Evolutionary conservation across 176 grass and related monocot species (phyloP).

Genomic region (Oryza brachyantha): DNA sequence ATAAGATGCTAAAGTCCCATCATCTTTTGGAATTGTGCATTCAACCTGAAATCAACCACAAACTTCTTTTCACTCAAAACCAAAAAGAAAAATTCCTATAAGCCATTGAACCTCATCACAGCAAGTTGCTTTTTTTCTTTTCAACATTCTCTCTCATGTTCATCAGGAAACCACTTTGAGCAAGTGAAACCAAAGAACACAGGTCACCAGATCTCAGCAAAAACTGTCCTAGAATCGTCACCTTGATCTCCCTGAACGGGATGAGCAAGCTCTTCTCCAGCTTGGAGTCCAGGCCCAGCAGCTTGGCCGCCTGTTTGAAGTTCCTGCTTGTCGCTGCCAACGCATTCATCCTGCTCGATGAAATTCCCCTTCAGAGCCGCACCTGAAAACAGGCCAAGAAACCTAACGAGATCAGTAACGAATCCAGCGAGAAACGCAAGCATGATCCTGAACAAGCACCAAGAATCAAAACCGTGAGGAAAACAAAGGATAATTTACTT

Average conservation of each 20-base stretch:
- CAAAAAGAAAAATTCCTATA: not conserved
- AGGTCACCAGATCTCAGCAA: not conserved
- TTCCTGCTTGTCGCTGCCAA: slow-evolving; percentile 76
- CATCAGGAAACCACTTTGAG: not conserved
- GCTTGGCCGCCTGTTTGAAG: slow-evolving; percentile 77
- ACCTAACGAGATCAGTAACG: not conserved
- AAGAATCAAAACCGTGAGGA: slow-evolving; percentile 4
- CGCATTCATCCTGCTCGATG: slow-evolving; percentile 63
- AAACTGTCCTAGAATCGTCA: not conserved
- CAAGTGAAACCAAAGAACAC: not conserved
- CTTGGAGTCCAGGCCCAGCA: slow-evolving; percentile 78
- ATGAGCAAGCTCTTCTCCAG: slow-evolving; percentile 82
- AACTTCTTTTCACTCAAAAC: slow-evolving; percentile 16
- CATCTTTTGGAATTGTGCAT: slow-evolving; percentile 85
- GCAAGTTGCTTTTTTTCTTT: not conserved
- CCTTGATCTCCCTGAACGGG: slow-evolving; percentile 92
- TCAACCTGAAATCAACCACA: slow-evolving; percentile 74
- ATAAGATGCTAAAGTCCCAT: slow-evolving; percentile 80
- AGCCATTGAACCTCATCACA: not conserved
- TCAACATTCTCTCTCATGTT: not conserved
- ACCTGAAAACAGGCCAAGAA: slow-evolving; percentile 24
- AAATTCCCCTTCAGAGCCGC: not conserved
- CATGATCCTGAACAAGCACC: not conserved
- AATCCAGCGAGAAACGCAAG: not conserved
- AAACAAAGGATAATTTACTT: slow-evolving; percentile 23